Evolutionary conservation across 495 filamentous ascomycete species (phyloP).

Genomic region (Amphirosellinia nigrospora): DNA sequence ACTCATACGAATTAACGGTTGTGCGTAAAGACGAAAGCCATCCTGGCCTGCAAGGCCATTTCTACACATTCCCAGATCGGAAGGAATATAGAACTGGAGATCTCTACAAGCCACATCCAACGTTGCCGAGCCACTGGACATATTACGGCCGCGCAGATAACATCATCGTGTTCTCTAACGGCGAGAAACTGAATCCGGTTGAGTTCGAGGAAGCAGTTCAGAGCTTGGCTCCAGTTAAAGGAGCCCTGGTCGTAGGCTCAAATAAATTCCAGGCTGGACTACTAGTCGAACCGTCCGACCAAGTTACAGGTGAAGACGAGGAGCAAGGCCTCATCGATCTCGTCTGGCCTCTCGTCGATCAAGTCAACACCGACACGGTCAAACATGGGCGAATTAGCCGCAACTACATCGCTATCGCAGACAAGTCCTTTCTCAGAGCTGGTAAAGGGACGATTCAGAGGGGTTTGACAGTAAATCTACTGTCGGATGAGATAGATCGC

Average conservation of each 20-base stretch:
- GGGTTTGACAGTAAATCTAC: slow-evolving; percentile 42
- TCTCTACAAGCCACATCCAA: slow-evolving; percentile 56
- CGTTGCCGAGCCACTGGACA: slow-evolving; percentile 49
- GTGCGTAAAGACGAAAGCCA: slow-evolving; percentile 9
- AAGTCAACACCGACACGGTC: neutral
- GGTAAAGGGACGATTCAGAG: slow-evolving; percentile 61
- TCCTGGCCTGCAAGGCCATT: slow-evolving; percentile 1
- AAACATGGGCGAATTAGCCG: neutral
- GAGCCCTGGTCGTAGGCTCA: slow-evolving; percentile 34
- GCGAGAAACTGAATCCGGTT: slow-evolving; percentile 41
- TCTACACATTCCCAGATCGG: slow-evolving; percentile 16
- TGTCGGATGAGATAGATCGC: slow-evolving; percentile 57
- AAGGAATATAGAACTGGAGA: slow-evolving; percentile 50
- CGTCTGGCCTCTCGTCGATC: neutral
- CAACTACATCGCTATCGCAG: slow-evolving; percentile 44
- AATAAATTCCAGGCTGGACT: neutral
- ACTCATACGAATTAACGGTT: slow-evolving; percentile 31
- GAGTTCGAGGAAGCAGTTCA: slow-evolving; percentile 52
- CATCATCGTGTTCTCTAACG: slow-evolving; percentile 19
- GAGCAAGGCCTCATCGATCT: neutral
- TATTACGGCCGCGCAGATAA: slow-evolving; percentile 53
- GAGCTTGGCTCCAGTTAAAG: slow-evolving; percentile 47
- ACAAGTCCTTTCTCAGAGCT: slow-evolving; percentile 55
- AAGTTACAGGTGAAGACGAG: neutral
- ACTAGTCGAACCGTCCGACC: neutral